Evolutionary conservation across 441 rosid species (phyloP), one percentile per base, ranked within the genome.

Genomic region (Croton setiger): DNA sequence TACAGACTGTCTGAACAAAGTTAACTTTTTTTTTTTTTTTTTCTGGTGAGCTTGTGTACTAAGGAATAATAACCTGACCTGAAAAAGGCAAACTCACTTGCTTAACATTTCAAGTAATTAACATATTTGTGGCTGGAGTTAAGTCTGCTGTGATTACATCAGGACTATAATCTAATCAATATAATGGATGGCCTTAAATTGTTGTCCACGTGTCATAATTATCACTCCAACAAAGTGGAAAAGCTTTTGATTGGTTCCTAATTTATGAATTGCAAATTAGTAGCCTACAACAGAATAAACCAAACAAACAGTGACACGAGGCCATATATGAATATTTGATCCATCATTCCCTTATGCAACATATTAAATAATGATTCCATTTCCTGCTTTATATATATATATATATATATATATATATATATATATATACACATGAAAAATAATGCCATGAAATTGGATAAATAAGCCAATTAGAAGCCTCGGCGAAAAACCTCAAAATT

Each of bases 401-500:
- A 27, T 27, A 27, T 27, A 27, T 27, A 27, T 27, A 27, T 27
- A 27, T 27, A 2, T 27, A 27, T 27, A 27, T 27, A 27, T 27
- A 27, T 27, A 27, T 2, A 27, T 2, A 27, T 2, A 27, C 18
- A 52, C 6, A 52, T 2, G 2, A 56, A 56, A 56, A 56, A 56
- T 12, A 14, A 27, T 55, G 17, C 37, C 60, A 56, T 31, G 60
- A 56, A 56, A 11, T 56, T 14, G 18, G 60, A 56, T 27, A 27
- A 27, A 56, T 27, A 56, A 27, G 60, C 37, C 60, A 56, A 56
- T 27, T 11, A 14, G 13, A 2, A 6, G 31, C 60, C 13, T 56
- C 18, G 31, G 60, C n/a, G n/a, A n/a, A 56, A 52, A 66, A 57
- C 56, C 41, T 58, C 55, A 31, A 68, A 62, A 39, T 41, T 39